These are phyloP conservation scores for Jatropha multifida DNA, from an alignment of 441 rosid species.

Conservation along the genomic window DNA sequence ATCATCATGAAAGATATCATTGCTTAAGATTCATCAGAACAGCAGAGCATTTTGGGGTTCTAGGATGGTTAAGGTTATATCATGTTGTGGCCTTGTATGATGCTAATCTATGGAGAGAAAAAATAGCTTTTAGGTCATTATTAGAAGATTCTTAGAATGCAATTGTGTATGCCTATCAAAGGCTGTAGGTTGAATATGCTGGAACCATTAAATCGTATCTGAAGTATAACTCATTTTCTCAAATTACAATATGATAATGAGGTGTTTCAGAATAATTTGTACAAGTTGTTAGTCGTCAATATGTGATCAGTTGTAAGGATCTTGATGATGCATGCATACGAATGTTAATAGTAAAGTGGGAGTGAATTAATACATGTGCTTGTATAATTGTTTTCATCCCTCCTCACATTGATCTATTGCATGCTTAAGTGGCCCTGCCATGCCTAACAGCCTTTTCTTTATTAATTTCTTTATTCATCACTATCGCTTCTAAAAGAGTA, in stretches of 20 bases:
- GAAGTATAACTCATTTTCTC: not conserved
- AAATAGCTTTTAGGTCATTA: not conserved
- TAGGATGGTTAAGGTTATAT: not conserved
- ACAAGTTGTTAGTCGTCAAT: not conserved
- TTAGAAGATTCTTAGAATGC: not conserved
- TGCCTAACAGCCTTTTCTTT: not conserved
- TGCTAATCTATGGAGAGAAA: not conserved
- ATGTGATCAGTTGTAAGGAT: not conserved
- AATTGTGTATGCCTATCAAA: not conserved
- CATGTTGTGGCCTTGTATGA: not conserved
- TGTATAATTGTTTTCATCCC: not conserved
- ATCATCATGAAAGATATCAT: not conserved
- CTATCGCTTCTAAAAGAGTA: not conserved
- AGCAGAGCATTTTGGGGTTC: not conserved
- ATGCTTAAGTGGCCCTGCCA: not conserved
- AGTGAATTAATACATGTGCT: not conserved
- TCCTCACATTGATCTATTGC: not conserved
- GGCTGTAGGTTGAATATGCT: not conserved
- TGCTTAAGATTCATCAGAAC: not conserved
- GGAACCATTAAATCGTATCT: not conserved
- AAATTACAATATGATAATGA: not conserved
- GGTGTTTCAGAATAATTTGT: not conserved
- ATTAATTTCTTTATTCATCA: not conserved
- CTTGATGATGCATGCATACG: not conserved
- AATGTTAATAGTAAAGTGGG: not conserved